Percentiles rank a stretch among this genome's conserved stretches.
These are phyloP conservation scores for Chaetomium globosum DNA, from an alignment of 2,329 filamentous ascomycete genomes.

Conservation along the genomic window DNA sequence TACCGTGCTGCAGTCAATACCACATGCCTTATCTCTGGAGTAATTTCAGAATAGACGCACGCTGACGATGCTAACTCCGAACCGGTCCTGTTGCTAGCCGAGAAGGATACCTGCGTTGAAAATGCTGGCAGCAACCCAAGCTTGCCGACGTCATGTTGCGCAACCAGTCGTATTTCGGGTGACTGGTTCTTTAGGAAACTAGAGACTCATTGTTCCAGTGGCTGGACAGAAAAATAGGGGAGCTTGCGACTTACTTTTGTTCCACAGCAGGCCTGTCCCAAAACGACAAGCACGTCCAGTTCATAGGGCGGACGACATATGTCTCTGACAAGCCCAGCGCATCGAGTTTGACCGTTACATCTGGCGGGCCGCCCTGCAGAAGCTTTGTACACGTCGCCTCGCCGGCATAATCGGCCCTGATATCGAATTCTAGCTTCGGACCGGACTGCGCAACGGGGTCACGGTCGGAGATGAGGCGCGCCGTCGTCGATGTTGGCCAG, in stretches of 20 bases:
- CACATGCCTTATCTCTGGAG: neutral
- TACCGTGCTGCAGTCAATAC: constrained; percentile 9
- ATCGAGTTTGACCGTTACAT: neutral
- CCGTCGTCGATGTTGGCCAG: constrained; percentile 4
- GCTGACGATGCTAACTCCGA: neutral
- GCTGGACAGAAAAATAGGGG: neutral
- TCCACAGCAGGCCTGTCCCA: constrained; percentile 5
- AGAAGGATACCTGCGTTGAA: constrained; percentile 1
- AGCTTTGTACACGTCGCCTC: constrained; percentile 8
- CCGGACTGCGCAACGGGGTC: neutral
- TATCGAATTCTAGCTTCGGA: neutral
- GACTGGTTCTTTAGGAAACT: neutral
- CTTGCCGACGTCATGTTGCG: constrained; percentile 4
- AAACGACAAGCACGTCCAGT: constrained; percentile 13
- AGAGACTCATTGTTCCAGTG: neutral
- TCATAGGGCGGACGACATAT: constrained; percentile 2
- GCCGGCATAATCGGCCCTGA: constrained; percentile 7
- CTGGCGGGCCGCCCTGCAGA: neutral
- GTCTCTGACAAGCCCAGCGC: constrained; percentile 1
- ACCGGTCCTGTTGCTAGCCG: constrained; percentile 4
- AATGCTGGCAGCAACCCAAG: constrained; percentile 13
- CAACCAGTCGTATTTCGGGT: constrained; percentile 1
- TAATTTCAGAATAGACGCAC: constrained; percentile 14
- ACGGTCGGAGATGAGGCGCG: neutral
- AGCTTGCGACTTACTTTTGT: neutral